phyloP scores from a whole-genome alignment of 2,329 filamentous ascomycete genomes.

The Elsinoe arachidis region DNA sequence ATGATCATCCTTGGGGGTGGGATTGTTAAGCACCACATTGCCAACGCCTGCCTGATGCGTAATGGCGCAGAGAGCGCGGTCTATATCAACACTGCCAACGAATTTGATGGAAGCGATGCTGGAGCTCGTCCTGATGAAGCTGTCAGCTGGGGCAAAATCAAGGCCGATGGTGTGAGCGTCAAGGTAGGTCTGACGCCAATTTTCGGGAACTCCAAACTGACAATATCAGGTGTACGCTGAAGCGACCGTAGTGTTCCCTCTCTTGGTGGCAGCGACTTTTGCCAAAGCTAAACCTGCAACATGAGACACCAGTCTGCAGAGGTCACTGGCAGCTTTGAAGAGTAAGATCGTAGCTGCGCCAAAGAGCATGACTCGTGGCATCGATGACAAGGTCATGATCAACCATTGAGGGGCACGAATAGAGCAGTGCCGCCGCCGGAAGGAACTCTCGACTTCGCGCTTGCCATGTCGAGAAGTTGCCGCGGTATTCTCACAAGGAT shows the following conservation, averaged over 20 bases:
- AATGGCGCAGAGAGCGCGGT: conserved; percentile 96
- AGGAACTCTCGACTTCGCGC: no score
- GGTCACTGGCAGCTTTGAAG: no score
- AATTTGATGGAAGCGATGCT: conserved; percentile 95
- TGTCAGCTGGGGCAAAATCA: conserved; percentile 98
- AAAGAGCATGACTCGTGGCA: no score
- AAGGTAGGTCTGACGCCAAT: conserved; percentile 52
- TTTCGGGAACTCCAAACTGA: conserved; percentile 7
- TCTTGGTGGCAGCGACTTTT: conserved; percentile 60
- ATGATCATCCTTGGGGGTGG: conserved; percentile 96
- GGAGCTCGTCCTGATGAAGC: conserved; percentile 93
- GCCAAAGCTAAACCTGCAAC: conserved; percentile 33
- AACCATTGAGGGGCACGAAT: no score
- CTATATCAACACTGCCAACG: conserved; percentile 94
- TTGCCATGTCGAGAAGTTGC: no score
- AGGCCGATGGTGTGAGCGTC: conserved; percentile 73
- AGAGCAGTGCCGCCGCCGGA: no score
- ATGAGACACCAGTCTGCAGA: background rate
- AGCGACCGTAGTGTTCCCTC: conserved; percentile 57
- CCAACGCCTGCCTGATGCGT: conserved; percentile 93
- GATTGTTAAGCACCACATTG: conserved; percentile 96
- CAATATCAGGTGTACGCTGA: conserved; percentile 50
- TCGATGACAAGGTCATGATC: no score
- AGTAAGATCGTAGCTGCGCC: no score
- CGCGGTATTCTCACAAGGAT: no score